These are phyloP conservation scores for Mallotus japonicus DNA, from an alignment of 441 rosid genomes.

Conservation along the genomic window DNA sequence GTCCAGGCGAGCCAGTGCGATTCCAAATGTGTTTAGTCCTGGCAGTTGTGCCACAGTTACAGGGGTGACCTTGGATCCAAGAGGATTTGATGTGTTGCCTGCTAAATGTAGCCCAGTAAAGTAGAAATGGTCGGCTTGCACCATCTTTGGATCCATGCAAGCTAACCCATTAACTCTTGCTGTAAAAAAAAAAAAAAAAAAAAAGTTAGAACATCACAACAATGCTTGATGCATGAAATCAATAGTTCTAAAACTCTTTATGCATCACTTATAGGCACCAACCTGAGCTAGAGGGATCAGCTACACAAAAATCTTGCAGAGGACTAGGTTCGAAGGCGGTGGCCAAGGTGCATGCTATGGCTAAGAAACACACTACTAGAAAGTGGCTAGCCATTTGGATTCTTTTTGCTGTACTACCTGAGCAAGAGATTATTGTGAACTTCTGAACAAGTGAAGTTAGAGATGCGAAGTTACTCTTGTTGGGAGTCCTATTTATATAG, in stretches of 20 bases:
- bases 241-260: too few relatives aligned
- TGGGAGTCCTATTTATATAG: too few relatives aligned
- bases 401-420: too few relatives aligned
- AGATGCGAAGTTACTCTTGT: too few relatives aligned
- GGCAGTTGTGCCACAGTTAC: conserved; percentile 9
- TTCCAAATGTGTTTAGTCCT: conserved; percentile 10
- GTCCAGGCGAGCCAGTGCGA: conserved; percentile 10
- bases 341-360: neutral
- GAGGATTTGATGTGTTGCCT: conserved; percentile 13
- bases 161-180: neutral
- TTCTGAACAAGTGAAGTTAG: too few relatives aligned
- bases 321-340: conserved; percentile 5
- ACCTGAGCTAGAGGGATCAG: conserved; percentile 15
- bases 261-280: neutral
- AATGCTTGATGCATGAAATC: too few relatives aligned
- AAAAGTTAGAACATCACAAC: too few relatives aligned
- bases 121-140: conserved; percentile 6
- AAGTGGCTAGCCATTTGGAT: neutral
- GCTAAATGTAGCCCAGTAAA: neutral
- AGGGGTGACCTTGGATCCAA: neutral
- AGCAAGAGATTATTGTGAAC: too few relatives aligned
- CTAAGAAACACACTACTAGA: neutral
- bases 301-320: conserved; percentile 33
- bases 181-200: neutral
- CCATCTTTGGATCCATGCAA: conserved; percentile 13